phyloP scores from a whole-genome alignment of 371 early-diverging fungal species.

The Circinella minor region DNA sequence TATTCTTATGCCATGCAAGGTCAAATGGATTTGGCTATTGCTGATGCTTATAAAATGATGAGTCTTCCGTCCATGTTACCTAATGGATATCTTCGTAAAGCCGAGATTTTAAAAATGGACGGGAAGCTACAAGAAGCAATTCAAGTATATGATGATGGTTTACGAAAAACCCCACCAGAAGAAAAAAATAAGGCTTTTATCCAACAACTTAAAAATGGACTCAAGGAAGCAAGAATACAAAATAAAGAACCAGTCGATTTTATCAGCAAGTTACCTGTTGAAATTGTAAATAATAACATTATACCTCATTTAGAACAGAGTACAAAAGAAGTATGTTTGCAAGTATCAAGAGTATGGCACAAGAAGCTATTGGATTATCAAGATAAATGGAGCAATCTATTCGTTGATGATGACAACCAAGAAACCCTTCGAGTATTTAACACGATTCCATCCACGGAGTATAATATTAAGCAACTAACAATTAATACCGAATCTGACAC shows the following conservation, averaged over 20 bases:
- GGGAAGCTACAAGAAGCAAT: not conserved
- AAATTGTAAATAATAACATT: not conserved
- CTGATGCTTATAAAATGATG: not conserved
- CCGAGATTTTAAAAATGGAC: not conserved
- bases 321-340: not conserved
- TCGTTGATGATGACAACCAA: not conserved
- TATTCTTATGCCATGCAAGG: not conserved
- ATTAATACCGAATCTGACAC: not conserved
- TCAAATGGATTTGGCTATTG: not conserved
- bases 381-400: not conserved
- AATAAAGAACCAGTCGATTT: not conserved
- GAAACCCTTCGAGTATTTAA: not conserved
- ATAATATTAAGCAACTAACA: not conserved
- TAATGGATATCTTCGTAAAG: not conserved
- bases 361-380: not conserved
- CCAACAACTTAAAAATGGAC: not conserved
- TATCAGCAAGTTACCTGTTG: not conserved
- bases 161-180: not conserved
- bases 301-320: not conserved
- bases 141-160: not conserved
- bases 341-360: not conserved
- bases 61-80: not conserved
- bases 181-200: not conserved
- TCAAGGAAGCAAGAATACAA: no score
- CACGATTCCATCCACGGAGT: not conserved